These are phyloP conservation scores for Ogataea sp. DNA, from an alignment of 805 yeast species.

Conservation along the genomic window DNA sequence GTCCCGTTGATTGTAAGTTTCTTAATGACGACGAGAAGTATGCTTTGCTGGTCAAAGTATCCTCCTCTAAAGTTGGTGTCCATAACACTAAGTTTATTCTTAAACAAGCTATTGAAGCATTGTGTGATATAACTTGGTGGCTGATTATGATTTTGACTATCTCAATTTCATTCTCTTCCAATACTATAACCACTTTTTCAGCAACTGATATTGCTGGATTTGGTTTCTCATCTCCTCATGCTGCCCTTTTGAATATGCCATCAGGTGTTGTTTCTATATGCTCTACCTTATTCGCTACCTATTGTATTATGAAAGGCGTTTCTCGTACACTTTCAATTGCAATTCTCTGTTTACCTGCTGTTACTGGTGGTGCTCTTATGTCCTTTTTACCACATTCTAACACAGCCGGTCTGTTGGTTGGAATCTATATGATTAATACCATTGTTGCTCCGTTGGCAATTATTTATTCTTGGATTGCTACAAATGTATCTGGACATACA, in stretches of 20 bases:
- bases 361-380: slow-evolving; percentile 37
- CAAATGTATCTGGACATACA: slow-evolving; percentile 57
- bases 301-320: slow-evolving; percentile 11
- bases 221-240: slow-evolving; percentile 36
- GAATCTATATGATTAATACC: slow-evolving; percentile 17
- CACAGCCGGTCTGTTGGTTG: slow-evolving; percentile 22
- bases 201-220: slow-evolving; percentile 43
- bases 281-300: slow-evolving; percentile 24
- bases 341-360: slow-evolving; percentile 35
- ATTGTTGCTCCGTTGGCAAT: slow-evolving; percentile 29
- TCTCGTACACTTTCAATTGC: slow-evolving; percentile 12
- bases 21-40: slow-evolving; percentile 26
- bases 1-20: slow-evolving; percentile 24
- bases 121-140: slow-evolving; percentile 43
- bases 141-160: slow-evolving; percentile 36
- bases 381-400: slow-evolving; percentile 20
- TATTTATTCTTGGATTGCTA: slow-evolving; percentile 52
- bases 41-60: slow-evolving; percentile 34
- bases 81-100: slow-evolving; percentile 37
- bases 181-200: slow-evolving; percentile 45
- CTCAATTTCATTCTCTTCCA: slow-evolving; percentile 41
- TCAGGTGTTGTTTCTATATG: slow-evolving; percentile 42
- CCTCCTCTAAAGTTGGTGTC: slow-evolving; percentile 43
- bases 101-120: slow-evolving; percentile 38
- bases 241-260: slow-evolving; percentile 49